Evolutionary conservation across 768 basidiomycete species (phyloP).

Genomic region (Suillus hirtellus): DNA sequence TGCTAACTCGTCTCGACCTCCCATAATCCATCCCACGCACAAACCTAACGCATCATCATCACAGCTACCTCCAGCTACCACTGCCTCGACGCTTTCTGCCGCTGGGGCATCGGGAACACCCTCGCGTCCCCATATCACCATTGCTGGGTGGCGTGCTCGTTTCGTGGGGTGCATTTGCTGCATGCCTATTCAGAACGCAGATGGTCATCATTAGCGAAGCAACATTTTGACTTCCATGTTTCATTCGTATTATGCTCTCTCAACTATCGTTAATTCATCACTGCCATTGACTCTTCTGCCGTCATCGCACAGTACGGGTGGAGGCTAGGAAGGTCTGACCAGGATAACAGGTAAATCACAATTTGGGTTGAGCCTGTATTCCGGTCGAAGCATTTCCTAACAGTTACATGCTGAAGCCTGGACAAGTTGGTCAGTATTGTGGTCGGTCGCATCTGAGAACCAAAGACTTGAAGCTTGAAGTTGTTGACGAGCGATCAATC

Average conservation of each 20-base stretch:
- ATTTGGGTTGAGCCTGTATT: no score
- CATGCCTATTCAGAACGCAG: neutral
- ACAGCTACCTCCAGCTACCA: neutral
- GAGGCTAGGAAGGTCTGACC: no score
- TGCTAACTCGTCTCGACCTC: neutral
- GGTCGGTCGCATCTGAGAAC: no score
- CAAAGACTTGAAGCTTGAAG: no score
- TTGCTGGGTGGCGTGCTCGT: neutral
- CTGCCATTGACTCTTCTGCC: no score
- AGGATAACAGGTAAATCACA: no score
- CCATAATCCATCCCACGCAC: neutral
- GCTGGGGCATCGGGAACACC: neutral
- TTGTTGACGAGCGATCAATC: no score
- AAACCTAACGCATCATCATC: neutral
- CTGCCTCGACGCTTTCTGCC: neutral
- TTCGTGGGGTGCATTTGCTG: neutral
- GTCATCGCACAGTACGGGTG: no score
- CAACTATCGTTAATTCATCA: no score
- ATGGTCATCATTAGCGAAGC: neutral
- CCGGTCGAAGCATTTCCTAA: slow-evolving; percentile 18
- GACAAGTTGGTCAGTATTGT: no score
- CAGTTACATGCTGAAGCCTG: no score
- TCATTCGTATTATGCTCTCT: no score
- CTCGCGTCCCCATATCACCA: neutral
- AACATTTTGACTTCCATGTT: neutral